Conservation (phyloP, 371 early-diverging fungal genomes). For the Mucor velutinosus region DNA sequence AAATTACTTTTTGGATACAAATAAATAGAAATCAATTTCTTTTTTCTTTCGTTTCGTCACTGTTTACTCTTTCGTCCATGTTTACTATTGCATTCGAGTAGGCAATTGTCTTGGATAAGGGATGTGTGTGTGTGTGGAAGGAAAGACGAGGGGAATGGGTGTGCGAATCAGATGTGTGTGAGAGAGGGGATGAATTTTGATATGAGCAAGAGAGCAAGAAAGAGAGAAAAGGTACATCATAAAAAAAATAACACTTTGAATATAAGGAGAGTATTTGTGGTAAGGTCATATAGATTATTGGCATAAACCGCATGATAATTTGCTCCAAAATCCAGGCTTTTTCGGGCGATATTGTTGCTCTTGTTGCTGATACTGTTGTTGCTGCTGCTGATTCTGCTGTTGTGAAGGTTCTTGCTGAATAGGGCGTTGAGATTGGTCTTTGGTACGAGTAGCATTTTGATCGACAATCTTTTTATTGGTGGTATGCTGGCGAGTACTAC, state of each 20-base stretch:
- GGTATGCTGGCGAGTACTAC: slow-evolving; percentile 15
- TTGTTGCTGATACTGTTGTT: slow-evolving; percentile 5
- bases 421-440: background rate
- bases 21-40: background rate
- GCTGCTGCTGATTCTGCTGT: slow-evolving; percentile 6
- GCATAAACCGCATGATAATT: slow-evolving; percentile 20
- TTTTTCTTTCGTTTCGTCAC: background rate
- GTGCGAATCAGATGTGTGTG: too few relatives aligned
- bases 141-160: too few relatives aligned
- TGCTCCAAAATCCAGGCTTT: slow-evolving; percentile 12
- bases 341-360: slow-evolving; percentile 5
- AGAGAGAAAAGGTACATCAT: background rate
- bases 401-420: background rate
- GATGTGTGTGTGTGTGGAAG: too few relatives aligned
- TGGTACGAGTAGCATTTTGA: background rate
- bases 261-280: background rate
- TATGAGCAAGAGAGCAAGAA: background rate
- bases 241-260: background rate
- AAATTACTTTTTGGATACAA: background rate
- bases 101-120: too few relatives aligned
- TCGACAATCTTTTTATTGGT: slow-evolving; percentile 15
- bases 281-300: background rate
- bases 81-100: background rate
- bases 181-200: too few relatives aligned
- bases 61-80: background rate